Conservation (phyloP, 108 stramenopile genomes). For the Cyclotella baltica region DNA sequence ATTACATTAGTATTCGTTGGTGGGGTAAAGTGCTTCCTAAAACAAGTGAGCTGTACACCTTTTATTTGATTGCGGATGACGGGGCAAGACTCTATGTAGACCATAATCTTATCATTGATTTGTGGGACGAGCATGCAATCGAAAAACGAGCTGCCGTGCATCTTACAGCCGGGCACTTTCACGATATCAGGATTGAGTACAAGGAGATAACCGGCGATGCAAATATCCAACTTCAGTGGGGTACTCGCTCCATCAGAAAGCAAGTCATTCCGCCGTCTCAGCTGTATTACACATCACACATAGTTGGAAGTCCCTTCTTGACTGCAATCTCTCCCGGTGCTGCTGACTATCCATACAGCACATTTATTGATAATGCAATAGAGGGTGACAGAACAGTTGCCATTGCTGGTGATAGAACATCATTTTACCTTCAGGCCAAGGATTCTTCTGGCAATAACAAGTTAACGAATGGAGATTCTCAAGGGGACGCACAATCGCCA, state of each 20-base stretch:
- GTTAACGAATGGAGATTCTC: slow-evolving; percentile 49
- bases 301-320: slow-evolving; percentile 79
- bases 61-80: slow-evolving; percentile 79
- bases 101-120: slow-evolving; percentile 76
- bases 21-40: slow-evolving; percentile 72
- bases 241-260: slow-evolving; percentile 59
- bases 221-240: slow-evolving; percentile 66
- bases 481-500: slow-evolving; percentile 50
- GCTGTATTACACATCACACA: slow-evolving; percentile 66
- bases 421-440: slow-evolving; percentile 76
- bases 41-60: slow-evolving; percentile 70
- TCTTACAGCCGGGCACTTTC: slow-evolving; percentile 59
- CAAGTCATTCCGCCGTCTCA: slow-evolving; percentile 62
- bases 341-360: slow-evolving; percentile 76
- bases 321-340: slow-evolving; percentile 73
- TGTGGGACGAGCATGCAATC: slow-evolving; percentile 58
- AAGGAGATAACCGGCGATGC: slow-evolving; percentile 79
- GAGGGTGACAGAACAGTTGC: slow-evolving; percentile 62
- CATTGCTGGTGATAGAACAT: slow-evolving; percentile 65
- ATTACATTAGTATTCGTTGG: slow-evolving; percentile 87
- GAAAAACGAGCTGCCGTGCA: slow-evolving; percentile 59
- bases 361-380: slow-evolving; percentile 56
- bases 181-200: slow-evolving; percentile 84
- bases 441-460: slow-evolving; percentile 70
- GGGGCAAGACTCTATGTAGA: slow-evolving; percentile 78